Percentiles rank a stretch among this genome's conserved stretches.
These are phyloP conservation scores for Monosporascus ibericus DNA, from an alignment of 2,329 filamentous ascomycete genomes.

Conservation along the genomic window DNA sequence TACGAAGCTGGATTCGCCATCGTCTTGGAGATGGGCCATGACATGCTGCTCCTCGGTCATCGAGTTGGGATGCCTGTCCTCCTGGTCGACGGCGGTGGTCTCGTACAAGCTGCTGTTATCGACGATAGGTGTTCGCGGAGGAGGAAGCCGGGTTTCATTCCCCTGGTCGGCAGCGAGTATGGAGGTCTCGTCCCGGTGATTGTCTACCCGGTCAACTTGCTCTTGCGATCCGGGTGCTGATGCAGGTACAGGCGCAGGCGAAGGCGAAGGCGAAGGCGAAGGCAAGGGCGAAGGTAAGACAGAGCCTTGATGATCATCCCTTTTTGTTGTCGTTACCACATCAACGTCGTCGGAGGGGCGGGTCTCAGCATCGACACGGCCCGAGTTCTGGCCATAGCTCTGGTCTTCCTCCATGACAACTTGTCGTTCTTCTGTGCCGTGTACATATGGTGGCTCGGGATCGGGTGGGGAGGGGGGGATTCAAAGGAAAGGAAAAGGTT, in stretches of 20 bases:
- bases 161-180: background rate
- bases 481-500: background rate
- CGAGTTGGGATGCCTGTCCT: conserved; percentile 39
- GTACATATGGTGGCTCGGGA: background rate
- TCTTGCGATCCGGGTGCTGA: too few relatives aligned
- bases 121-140: conserved; percentile 1
- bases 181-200: background rate
- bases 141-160: background rate
- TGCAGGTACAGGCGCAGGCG: background rate
- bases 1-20: conserved; percentile 62
- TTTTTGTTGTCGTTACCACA: background rate
- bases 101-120: conserved; percentile 24
- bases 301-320: background rate
- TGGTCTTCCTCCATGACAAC: conserved; percentile 14
- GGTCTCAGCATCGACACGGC: background rate
- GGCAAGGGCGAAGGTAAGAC: background rate
- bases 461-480: background rate
- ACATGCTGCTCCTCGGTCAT: conserved; percentile 46
- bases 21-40: conserved; percentile 53
- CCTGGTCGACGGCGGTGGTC: conserved; percentile 21
- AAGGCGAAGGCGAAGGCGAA: background rate
- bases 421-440: background rate
- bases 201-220: background rate
- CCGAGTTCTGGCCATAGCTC: background rate
- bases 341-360: background rate